A percentile compares a stretch with the other conserved stretches of the same genome.
These are phyloP conservation scores for Nothophaeocryptopus gaeumannii DNA, from an alignment of 2,329 filamentous ascomycete genomes.

Conservation along the genomic window DNA sequence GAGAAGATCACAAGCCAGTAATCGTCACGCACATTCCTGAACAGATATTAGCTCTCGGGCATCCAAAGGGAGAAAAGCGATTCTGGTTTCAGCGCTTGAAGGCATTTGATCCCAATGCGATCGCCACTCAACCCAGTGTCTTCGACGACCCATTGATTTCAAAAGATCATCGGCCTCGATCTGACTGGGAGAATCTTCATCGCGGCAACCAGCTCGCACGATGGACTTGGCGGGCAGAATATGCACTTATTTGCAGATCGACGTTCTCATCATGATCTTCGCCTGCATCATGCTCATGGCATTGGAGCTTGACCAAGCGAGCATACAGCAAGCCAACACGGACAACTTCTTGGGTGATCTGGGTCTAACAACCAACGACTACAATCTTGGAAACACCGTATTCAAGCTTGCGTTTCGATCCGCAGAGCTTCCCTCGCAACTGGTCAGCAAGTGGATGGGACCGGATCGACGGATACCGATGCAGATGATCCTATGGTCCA, in stretches of 20 bases:
- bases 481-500: slow-evolving; percentile 41
- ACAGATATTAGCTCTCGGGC: slow-evolving; percentile 4
- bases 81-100: slow-evolving; percentile 10
- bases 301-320: slow-evolving; percentile 26
- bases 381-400: slow-evolving; percentile 21
- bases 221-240: slow-evolving; percentile 43
- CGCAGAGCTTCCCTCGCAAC: slow-evolving; percentile 45
- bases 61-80: slow-evolving; percentile 5
- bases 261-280: slow-evolving; percentile 19
- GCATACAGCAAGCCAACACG: slow-evolving; percentile 25
- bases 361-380: slow-evolving; percentile 20
- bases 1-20: slow-evolving; percentile 12
- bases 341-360: slow-evolving; percentile 23
- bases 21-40: slow-evolving; percentile 4
- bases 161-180: slow-evolving; percentile 54
- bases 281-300: slow-evolving; percentile 26
- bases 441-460: slow-evolving; percentile 45
- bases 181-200: slow-evolving; percentile 49
- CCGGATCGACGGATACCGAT: slow-evolving; percentile 45
- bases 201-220: slow-evolving; percentile 47
- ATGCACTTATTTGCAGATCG: slow-evolving; percentile 29
- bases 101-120: slow-evolving; percentile 12
- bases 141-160: slow-evolving; percentile 52
- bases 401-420: slow-evolving; percentile 25
- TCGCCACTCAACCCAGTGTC: slow-evolving; percentile 21